Percentiles rank a stretch among this genome's conserved stretches.
These are phyloP conservation scores for Aspergillus floridensis DNA, from an alignment of 2,329 filamentous ascomycete genomes.

Conservation along the genomic window DNA sequence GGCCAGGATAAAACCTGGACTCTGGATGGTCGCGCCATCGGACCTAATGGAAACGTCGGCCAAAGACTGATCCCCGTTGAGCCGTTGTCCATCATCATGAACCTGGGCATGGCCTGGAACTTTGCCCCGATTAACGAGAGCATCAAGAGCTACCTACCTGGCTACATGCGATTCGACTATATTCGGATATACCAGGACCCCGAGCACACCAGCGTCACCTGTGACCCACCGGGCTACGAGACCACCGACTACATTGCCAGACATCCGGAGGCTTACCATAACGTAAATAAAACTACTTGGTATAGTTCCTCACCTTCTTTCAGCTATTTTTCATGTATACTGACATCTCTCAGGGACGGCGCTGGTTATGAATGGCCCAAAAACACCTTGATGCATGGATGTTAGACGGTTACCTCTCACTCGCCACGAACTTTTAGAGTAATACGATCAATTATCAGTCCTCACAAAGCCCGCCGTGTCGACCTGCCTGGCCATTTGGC, in stretches of 20 bases:
- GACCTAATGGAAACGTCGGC: conserved; percentile 68
- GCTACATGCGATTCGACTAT: conserved; percentile 67
- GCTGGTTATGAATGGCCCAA: conserved; percentile 60
- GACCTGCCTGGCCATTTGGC: too few species aligned
- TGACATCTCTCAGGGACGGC: conserved; percentile 34
- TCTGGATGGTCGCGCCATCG: conserved; percentile 57
- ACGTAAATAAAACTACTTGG: conserved; percentile 64
- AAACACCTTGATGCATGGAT: conserved; percentile 61
- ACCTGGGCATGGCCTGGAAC: conserved; percentile 67
- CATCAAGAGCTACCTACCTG: conserved; percentile 58
- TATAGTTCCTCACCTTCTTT: conserved; percentile 32
- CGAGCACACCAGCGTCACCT: conserved; percentile 58
- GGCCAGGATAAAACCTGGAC: conserved; percentile 65
- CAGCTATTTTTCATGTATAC: neutral
- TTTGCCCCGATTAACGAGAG: conserved; percentile 62
- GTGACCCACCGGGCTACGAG: conserved; percentile 65
- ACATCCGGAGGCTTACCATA: conserved; percentile 61
- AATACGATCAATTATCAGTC: too few species aligned
- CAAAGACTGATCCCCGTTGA: conserved; percentile 64
- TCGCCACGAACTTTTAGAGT: too few species aligned
- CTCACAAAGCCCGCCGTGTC: neutral
- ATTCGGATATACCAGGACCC: conserved; percentile 68
- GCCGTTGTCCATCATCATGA: conserved; percentile 65
- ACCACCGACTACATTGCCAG: conserved; percentile 66
- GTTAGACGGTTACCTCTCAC: conserved; percentile 30